Evolutionary conservation across 2,329 filamentous ascomycete genomes (phyloP), one percentile per base, ranked within the genome.

Genomic region (Ciborinia camelliae): DNA sequence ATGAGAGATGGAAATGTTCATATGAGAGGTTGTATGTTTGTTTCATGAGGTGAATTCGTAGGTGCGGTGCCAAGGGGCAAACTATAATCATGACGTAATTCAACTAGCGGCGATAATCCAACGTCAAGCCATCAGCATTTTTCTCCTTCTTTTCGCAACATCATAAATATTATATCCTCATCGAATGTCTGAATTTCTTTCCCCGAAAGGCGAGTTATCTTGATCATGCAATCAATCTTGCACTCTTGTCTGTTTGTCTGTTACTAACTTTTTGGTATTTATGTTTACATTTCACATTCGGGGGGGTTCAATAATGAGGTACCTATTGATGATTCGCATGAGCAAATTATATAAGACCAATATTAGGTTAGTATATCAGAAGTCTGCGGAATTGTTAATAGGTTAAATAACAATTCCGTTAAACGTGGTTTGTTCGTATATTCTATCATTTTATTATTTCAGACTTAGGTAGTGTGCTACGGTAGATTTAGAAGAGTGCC

Each of bases 11-110:
- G 18, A 43, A 5, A n/a, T 3, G 28, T 23, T 20, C 6, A 32
- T 23, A 39, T 20, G 4, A 18, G n/a, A 28, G 15, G 4, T 12
- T 55, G 23, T 3, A n/a, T n/a, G n/a, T n/a, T 45, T 43, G 28
- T 15, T 45, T 23, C 28, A 23, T 43, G 28, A 18, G 14, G 20
- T 15, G 32, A 18, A 20, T 35, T 20, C 9, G 23, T n/a, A 6
- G 4, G 18, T 7, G 37, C 18, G 4, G 18, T n/a, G 18, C 20
- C 28, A 47, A 35, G 12, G 41, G 28, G 41, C 30, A 23, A 47
- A 45, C 20, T 47, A 35, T 35, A 47, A 37, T 59, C 41, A 59
- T 58, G 54, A 58, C 54, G 41, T 58, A 47, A 58, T 35, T n/a
- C 8, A 48, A 26, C 8, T 43, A 15, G 28, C 20, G 54, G 3